Conservation (phyloP, 768 basidiomycete genomes). For the Tephrocybe sp. region DNA sequence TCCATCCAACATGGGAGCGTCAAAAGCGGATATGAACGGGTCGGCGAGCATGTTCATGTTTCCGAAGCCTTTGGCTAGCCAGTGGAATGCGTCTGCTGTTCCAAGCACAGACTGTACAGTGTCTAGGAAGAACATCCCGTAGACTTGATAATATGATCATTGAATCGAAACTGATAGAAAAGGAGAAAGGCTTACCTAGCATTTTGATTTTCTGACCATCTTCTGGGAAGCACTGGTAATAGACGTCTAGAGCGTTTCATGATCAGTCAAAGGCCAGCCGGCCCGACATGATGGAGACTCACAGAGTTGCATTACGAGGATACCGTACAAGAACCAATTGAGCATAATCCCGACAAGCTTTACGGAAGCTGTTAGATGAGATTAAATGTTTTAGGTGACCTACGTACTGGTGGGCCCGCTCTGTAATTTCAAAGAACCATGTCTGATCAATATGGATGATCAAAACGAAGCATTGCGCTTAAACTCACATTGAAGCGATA, state of each 20-base stretch:
- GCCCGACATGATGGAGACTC: neutral
- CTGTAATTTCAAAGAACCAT: neutral
- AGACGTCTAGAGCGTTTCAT: neutral
- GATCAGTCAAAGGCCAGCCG: neutral
- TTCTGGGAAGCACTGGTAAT: slow-evolving; percentile 4
- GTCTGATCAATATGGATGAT: neutral
- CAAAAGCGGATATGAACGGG: slow-evolving; percentile 11
- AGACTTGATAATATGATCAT: neutral
- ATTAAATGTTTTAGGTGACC: neutral
- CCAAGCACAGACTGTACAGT: neutral
- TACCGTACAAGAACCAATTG: slow-evolving; percentile 12
- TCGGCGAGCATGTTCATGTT: slow-evolving; percentile 9
- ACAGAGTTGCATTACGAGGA: slow-evolving; percentile 12
- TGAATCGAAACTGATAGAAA: neutral
- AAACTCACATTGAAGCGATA: slow-evolving; percentile 5
- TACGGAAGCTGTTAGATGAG: neutral
- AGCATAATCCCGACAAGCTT: slow-evolving; percentile 12
- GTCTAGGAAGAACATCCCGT: neutral
- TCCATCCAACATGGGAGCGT: slow-evolving; percentile 11
- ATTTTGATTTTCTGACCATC: neutral
- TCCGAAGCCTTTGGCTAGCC: slow-evolving; percentile 8
- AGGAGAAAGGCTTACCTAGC: neutral
- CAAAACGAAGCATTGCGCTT: neutral
- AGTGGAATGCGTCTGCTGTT: slow-evolving; percentile 10
- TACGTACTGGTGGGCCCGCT: neutral